Evolutionary conservation across 2,329 filamentous ascomycete species (phyloP), one percentile per base, ranked within the genome.

Genomic region (Bipolaris sorokiniana): DNA sequence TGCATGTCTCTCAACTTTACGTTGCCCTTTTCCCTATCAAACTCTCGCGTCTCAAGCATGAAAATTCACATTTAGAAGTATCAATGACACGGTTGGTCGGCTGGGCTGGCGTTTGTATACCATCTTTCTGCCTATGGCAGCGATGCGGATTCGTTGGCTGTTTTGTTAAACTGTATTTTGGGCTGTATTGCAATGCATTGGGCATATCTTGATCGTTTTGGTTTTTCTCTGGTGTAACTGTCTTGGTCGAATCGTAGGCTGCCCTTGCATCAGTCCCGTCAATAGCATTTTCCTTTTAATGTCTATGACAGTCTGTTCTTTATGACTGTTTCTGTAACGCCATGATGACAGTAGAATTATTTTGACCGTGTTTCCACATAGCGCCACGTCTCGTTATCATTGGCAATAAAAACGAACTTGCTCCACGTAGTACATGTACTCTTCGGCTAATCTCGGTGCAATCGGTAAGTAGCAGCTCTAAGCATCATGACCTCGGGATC

Each of bases 101-200:
- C 31, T 42, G 33, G 55, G 33, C 45, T 28, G 42, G 42, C 42
- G 55, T 58, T 58, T 38, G 36, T 28, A 42, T 47, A 42, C 53
- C 48, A 54, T 41, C 37, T 20, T 11, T 20, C 55, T 58, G 55
- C 55, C 51, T 22, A 58, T 58, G 55, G 55, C 55, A 58, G 46
- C 37, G 36, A 22, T 37, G 47, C 34, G 47, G 46, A 9, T n/a
- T 40, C 33, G 13, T 22, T 54, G 22, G 20, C 11, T 33, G 41
- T 51, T 51, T 23, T 38, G 44, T 51, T 51, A 31, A 4, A 13
- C 28, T 26, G n/a, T 22, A 23, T 31, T 31, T 31, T 31, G 28
- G 28, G 38, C 9, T 31, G 26, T 36, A 26, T 50, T 26, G 22
- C 42, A 37, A 47, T 51, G 40, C 28, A 28, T 26, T 34, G 48